Conservation (phyloP, 2,329 filamentous ascomycete genomes). For the Neofusicoccum ribis region DNA sequence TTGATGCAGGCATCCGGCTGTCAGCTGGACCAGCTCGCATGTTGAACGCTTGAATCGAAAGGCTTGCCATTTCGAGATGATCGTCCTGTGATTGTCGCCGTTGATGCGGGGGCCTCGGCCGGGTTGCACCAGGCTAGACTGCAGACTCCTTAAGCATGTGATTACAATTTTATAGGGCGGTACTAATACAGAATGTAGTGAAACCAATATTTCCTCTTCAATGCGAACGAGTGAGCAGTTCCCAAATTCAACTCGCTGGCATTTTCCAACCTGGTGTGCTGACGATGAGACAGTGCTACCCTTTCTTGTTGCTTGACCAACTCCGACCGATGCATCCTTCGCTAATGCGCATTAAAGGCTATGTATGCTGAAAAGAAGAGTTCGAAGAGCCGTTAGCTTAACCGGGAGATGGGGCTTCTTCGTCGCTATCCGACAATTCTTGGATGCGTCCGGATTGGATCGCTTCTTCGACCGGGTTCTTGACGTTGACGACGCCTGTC, state of each 20-base stretch:
- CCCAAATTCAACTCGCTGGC: neutral
- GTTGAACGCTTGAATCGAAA: neutral
- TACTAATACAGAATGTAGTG: conserved; percentile 18
- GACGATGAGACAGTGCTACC: neutral
- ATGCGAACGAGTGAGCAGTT: neutral
- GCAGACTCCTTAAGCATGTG: conserved; percentile 4
- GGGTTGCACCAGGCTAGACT: neutral
- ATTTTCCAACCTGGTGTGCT: neutral
- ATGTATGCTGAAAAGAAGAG: conserved; percentile 11
- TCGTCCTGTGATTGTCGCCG: conserved; percentile 7
- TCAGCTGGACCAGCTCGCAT: conserved; percentile 8
- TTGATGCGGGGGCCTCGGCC: conserved; percentile 10
- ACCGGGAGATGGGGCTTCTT: conserved; percentile 11
- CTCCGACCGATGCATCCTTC: conserved; percentile 18
- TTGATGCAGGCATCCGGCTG: neutral
- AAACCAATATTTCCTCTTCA: conserved; percentile 1
- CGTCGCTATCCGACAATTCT: conserved; percentile 50
- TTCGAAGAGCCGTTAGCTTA: neutral
- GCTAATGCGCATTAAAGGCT: conserved; percentile 20
- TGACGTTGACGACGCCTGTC: conserved; percentile 73
- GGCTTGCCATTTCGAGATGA: neutral
- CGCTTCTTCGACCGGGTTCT: conserved; percentile 75
- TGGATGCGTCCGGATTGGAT: conserved; percentile 69
- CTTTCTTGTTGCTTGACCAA: conserved; percentile 13
- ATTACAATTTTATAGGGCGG: conserved; percentile 12